Conservation (phyloP, 2,329 filamentous ascomycete species). For the Leptographium procerum region DNA sequence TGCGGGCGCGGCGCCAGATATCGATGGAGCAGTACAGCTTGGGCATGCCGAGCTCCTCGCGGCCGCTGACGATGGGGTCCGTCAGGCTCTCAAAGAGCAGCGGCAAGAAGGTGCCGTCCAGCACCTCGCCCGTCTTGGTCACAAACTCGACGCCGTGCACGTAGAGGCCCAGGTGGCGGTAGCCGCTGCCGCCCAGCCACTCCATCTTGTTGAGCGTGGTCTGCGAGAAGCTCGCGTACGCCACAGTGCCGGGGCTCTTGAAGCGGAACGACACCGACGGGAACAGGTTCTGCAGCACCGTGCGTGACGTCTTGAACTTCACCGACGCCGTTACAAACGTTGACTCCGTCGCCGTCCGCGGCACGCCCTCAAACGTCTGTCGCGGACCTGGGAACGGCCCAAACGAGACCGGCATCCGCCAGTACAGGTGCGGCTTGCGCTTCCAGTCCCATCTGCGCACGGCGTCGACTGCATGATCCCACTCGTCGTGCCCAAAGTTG, state of each 20-base stretch:
- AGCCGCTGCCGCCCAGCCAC: constrained; percentile 50
- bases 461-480: constrained; percentile 37
- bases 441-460: constrained; percentile 38
- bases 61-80: constrained; percentile 47
- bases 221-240: constrained; percentile 28
- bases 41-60: constrained; percentile 52
- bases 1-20: constrained; percentile 21
- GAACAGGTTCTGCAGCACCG: constrained; percentile 35
- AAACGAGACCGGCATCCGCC: constrained; percentile 33
- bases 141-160: constrained; percentile 50
- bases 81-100: constrained; percentile 46
- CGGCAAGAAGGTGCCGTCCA: constrained; percentile 42
- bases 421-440: constrained; percentile 23
- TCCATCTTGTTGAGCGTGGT: constrained; percentile 38
- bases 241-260: constrained; percentile 29
- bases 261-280: constrained; percentile 31
- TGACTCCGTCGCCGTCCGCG: constrained; percentile 17
- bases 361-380: constrained; percentile 22
- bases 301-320: constrained; percentile 37
- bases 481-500: constrained; percentile 49
- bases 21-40: constrained; percentile 45
- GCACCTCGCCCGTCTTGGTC: constrained; percentile 32
- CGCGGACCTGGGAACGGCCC: constrained; percentile 34
- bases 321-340: constrained; percentile 33
- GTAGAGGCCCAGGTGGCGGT: constrained; percentile 46